These are phyloP conservation scores for Neoboletus brunneissimus DNA, from an alignment of 768 basidiomycete species.

Conservation along the genomic window DNA sequence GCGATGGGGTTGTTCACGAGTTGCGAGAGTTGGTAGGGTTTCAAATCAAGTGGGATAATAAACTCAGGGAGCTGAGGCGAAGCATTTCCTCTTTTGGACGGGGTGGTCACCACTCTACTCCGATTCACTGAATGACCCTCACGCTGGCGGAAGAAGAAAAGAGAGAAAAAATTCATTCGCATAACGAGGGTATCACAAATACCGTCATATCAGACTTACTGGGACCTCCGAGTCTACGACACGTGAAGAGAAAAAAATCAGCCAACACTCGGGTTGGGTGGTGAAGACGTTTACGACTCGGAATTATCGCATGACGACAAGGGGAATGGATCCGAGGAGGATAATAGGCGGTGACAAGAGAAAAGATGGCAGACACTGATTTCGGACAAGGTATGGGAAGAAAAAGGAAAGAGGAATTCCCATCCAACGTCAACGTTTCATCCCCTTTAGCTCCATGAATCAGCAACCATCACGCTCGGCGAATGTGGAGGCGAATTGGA, in stretches of 20 bases:
- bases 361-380: neutral
- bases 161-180: neutral
- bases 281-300: neutral
- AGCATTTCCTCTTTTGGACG: too few species aligned
- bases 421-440: neutral
- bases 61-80: too few species aligned
- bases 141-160: neutral
- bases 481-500: slow-evolving; percentile 56
- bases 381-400: neutral
- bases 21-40: too few species aligned
- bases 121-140: neutral
- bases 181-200: neutral
- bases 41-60: too few species aligned
- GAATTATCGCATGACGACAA: neutral
- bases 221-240: too few species aligned
- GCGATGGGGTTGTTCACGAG: too few species aligned
- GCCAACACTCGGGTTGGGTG: too few species aligned
- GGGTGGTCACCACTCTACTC: too few species aligned
- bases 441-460: slow-evolving; percentile 21
- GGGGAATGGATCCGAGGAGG: neutral
- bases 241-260: neutral
- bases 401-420: neutral
- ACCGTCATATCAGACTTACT: neutral
- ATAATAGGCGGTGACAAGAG: neutral
- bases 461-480: slow-evolving; percentile 38